Base-by-base conservation (phyloP, 2,329 filamentous ascomycete genomes). In the Botrytis byssoidea region DNA sequence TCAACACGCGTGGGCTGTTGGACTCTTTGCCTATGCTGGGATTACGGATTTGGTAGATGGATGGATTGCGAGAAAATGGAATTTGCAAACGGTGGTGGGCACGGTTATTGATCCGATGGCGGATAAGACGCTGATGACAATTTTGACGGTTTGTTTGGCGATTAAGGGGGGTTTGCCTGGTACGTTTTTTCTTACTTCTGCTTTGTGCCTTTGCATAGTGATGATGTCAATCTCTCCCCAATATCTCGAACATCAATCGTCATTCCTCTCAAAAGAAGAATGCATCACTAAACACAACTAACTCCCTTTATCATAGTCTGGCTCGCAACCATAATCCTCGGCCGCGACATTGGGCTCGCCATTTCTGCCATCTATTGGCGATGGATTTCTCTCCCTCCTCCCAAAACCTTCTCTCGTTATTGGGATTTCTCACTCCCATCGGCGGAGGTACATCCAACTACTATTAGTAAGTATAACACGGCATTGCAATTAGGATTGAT, bases 101-200 rank as follows among this genome's bases (percentile, higher is more conserved):
- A 97, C 93, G 72, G 90, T 99, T 44, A 94, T 99, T 75, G 95
- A 97, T 80, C 96, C 96, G 9, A 96, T 98, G 92, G 96, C 96
- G 4, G 96, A 99, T 83, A 99, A 99, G 85, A 88, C 90, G 14
- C 88, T 99, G 76, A 98, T 99, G 96, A 98, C 95, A 0, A 90
- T 97, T 74, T 83, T 97, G 79, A 97, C 95, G 0, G 91, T 95
- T 20, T 94, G 93, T 77, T 84, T 98, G 63, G 94, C 95, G 6
- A 86, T 92, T 75, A 94, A 97, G 79, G 94, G 94, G 5, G 88
- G 90, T 22, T 86, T 99, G 69, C 94, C 95, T 74, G 85, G 92
- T 94, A 85, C 77, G 89, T 84, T 46, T 64, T 71, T 59, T 46
- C 7, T 7, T 44, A 6, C 42, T 10, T 51, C 12, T 51, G 4